Conservation (phyloP, 805 yeast genomes). For the Lipomyces lipofer region DNA sequence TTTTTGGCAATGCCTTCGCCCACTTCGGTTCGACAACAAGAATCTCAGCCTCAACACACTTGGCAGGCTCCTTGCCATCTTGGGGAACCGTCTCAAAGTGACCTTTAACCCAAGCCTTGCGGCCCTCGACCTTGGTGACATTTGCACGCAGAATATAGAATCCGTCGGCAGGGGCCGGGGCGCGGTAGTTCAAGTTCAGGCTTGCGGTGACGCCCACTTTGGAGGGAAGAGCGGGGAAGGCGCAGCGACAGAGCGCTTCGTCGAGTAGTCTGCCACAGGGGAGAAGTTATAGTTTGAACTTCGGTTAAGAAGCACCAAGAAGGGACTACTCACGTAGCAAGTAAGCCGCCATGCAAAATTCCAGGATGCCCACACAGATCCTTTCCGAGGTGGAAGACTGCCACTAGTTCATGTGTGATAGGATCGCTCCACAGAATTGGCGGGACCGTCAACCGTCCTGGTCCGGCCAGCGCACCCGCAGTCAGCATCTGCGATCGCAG, state of each 20-base stretch:
- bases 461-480: conserved; percentile 58
- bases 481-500: conserved; percentile 39
- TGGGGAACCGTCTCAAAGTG: conserved; percentile 50
- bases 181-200: conserved; percentile 59
- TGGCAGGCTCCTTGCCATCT: conserved; percentile 26
- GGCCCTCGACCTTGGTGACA: conserved; percentile 65
- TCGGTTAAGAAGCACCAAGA: background rate
- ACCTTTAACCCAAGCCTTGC: conserved; percentile 82
- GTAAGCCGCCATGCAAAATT: conserved; percentile 81
- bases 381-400: conserved; percentile 71
- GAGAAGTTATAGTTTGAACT: background rate
- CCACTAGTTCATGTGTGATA: conserved; percentile 48
- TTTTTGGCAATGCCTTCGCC: conserved; percentile 36
- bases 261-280: conserved; percentile 53
- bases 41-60: conserved; percentile 38
- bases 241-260: conserved; percentile 83
- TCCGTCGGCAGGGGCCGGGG: conserved; percentile 60
- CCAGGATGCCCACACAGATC: conserved; percentile 67
- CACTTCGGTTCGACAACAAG: conserved; percentile 44
- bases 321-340: conserved; percentile 52
- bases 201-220: conserved; percentile 87
- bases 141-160: conserved; percentile 67
- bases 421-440: conserved; percentile 68
- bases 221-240: conserved; percentile 77
- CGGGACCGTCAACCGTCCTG: conserved; percentile 77